Base-by-base conservation (phyloP, 352 stramenopile genomes). In the Plasmopara viticola region DNA sequence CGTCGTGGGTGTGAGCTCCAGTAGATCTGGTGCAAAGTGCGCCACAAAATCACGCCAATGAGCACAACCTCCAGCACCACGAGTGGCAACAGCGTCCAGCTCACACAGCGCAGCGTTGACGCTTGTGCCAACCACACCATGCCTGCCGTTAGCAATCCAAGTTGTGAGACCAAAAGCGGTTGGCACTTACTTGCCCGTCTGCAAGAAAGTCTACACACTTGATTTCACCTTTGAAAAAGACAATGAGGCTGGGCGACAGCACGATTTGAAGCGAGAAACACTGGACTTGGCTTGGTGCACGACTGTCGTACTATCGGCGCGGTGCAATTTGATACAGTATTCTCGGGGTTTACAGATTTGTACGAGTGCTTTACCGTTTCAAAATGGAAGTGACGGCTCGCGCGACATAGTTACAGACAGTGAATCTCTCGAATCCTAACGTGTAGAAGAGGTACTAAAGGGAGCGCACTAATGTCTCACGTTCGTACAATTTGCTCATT, bases 1-100 rank as follows among this genome's bases (percentile, higher is more conserved):
- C 78, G 74, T 5, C 78, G 65, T 37, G 68, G 70, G 42, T 86
- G 78, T 9, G 64, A 78, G 37, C 63, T 67, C 70, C 72, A 88
- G 53, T 78, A 80, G 45, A 84, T 52, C 17, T 88, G 78, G 58
- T 86, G 74, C 28, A 59, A 63, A 3, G 63, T 68, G 17, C 78
- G 74, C 78, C 78, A 88, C 17, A 85, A 48, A 20, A 82, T 71
- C 25, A 69, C 55, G 25, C 54, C 44, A 7, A 60, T 39, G 5
- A 86, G 64, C 30, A 66, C 49, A 28, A 43, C 46, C 39, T 88
- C 78, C 34, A 86, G 56, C 44, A 74, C 33, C 49, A 85, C 51
- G 44, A 71, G 72, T 51, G 70, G 68, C 56, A 85, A 43, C 42
- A 84, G 51, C 39, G 57, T 18, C 70, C 61, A 78, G 60, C 62